These are phyloP conservation scores for Leccinum brunneo-olivaceum DNA, from an alignment of 1,284 basidiomycete genomes.

Conservation along the genomic window DNA sequence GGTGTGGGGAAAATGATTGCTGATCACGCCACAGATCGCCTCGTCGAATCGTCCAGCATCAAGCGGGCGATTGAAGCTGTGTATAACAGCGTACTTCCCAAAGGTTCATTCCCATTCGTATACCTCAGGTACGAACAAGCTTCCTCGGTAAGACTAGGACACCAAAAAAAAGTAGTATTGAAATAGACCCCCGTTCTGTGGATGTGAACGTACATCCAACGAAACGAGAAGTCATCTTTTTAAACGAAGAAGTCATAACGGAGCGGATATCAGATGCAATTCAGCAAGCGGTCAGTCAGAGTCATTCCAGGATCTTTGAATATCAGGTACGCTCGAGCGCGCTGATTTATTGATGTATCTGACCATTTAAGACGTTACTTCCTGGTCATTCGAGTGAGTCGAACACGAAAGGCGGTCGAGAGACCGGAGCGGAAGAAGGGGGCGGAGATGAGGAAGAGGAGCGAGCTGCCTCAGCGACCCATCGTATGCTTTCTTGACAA, in stretches of 20 bases:
- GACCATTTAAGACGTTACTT: constrained; percentile 48
- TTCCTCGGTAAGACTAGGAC: not conserved
- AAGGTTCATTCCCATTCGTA: constrained; percentile 86
- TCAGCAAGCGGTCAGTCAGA: constrained; percentile 63
- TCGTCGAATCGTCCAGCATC: constrained; percentile 87
- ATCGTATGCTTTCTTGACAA: constrained; percentile 12
- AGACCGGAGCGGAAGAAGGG: constrained; percentile 27
- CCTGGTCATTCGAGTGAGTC: constrained; percentile 43
- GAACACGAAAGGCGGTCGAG: constrained; percentile 40
- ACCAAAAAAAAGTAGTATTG: constrained; percentile 44
- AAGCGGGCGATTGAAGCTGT: constrained; percentile 85
- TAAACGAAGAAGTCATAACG: constrained; percentile 88
- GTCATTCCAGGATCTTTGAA: constrained; percentile 68
- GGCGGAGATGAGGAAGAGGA: constrained; percentile 28
- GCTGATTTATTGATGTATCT: not conserved
- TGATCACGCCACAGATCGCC: constrained; percentile 57
- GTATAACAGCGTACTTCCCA: constrained; percentile 84
- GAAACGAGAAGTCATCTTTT: constrained; percentile 93
- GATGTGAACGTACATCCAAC: constrained; percentile 99
- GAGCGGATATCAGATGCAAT: constrained; percentile 74
- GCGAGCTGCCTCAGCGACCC: constrained; percentile 5
- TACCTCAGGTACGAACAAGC: constrained; percentile 68
- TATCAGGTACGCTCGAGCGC: constrained; percentile 57
- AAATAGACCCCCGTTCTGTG: constrained; percentile 81
- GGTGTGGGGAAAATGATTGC: not conserved